Percentiles rank a stretch among this genome's conserved stretches.
Evolutionary conservation across 331 rosid species (phyloP).

Genomic region (Saraca asoca): DNA sequence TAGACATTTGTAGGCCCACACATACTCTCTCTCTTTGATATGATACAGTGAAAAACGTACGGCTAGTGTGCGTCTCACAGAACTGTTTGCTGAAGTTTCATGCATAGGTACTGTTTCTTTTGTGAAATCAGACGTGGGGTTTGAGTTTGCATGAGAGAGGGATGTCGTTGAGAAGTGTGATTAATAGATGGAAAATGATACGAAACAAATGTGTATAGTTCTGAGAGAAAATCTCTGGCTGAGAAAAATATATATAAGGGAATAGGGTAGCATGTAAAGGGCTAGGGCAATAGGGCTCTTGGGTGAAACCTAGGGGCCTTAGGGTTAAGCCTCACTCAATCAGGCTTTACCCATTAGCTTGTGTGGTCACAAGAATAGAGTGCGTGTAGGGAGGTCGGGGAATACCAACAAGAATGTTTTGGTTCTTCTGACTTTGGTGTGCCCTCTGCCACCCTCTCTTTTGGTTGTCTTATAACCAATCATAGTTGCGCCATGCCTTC

Average conservation of each 20-base stretch:
- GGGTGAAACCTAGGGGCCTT: conserved; percentile 43
- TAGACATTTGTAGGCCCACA: too few relatives aligned
- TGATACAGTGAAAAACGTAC: conserved; percentile 53
- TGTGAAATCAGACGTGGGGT: conserved; percentile 52
- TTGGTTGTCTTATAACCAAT: conserved; percentile 46
- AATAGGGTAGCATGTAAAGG: conserved; percentile 27
- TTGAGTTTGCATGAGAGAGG: conserved; percentile 49
- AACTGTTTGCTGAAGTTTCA: conserved; percentile 72
- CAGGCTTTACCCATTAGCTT: conserved; percentile 39
- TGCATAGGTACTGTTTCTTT: conserved; percentile 59
- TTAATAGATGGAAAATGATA: conserved; percentile 14
- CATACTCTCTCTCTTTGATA: conserved; percentile 33
- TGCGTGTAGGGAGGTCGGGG: conserved; percentile 33
- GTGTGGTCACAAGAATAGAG: conserved; percentile 46
- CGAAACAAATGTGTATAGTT: neutral
- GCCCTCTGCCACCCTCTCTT: conserved; percentile 35
- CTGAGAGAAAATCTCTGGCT: conserved; percentile 45
- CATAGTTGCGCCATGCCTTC: conserved; percentile 30
- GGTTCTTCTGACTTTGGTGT: conserved; percentile 47
- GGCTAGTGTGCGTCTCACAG: conserved; percentile 48
- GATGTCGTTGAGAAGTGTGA: conserved; percentile 41
- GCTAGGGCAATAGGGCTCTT: conserved; percentile 29
- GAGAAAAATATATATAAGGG: conserved; percentile 3
- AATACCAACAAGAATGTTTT: conserved; percentile 79
- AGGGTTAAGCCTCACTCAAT: conserved; percentile 34